Conservation (phyloP, 805 yeast species). For the Candida peoriensis region DNA sequence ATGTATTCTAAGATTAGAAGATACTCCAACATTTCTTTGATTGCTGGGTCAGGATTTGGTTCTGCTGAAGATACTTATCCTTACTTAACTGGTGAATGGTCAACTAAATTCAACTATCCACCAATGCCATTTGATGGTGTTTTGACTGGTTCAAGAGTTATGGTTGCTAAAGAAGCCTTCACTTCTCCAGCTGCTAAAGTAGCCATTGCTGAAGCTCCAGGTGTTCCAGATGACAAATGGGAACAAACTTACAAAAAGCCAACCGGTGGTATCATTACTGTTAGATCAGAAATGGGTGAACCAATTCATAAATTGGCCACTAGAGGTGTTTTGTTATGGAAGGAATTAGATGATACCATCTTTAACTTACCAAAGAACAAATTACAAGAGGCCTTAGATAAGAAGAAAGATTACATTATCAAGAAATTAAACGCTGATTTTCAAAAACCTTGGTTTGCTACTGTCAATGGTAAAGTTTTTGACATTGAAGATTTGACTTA, state of each 20-base stretch:
- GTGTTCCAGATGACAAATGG: conserved; percentile 88
- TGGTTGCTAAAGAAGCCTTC: conserved; percentile 95
- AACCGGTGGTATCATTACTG: conserved; percentile 96
- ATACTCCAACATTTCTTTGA: conserved; percentile 78
- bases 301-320: conserved; percentile 99
- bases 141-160: conserved; percentile 91
- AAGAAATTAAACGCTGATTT: conserved; percentile 83
- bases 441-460: conserved; percentile 98
- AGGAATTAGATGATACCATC: conserved; percentile 91
- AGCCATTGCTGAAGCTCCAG: conserved; percentile 85
- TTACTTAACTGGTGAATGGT: conserved; percentile 96
- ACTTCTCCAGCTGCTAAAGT: conserved; percentile 92
- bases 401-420: conserved; percentile 85
- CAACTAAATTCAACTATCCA: conserved; percentile 81
- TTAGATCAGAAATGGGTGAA: conserved; percentile 98
- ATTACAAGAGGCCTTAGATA: conserved; percentile 70
- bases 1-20: conserved; percentile 95
- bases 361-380: conserved; percentile 89
- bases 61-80: conserved; percentile 96
- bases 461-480: conserved; percentile 64
- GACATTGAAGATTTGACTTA: conserved; percentile 96
- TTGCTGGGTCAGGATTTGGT: conserved; percentile 99
- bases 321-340: conserved; percentile 96
- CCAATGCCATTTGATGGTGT: conserved; percentile 99
- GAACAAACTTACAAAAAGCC: conserved; percentile 91